Percentiles rank a stretch among this genome's conserved stretches.
These are phyloP conservation scores for Adansonia madagascariensis DNA, from an alignment of 441 rosid genomes.

Conservation along the genomic window DNA sequence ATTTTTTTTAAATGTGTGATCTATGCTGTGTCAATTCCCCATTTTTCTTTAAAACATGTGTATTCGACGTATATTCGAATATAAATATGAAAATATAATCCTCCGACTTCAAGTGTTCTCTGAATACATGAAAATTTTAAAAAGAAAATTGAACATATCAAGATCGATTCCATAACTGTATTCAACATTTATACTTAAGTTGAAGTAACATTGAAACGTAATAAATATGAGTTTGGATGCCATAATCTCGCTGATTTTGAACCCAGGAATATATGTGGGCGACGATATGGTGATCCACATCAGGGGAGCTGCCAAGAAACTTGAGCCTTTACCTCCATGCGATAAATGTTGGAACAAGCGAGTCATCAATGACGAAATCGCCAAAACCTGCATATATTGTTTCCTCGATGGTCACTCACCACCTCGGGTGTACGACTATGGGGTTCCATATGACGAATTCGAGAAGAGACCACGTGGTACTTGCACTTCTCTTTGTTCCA, in stretches of 20 bases:
- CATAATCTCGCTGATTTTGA: not conserved
- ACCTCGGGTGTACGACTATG: not conserved
- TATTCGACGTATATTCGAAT: too few relatives aligned
- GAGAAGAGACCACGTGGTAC: fast-evolving
- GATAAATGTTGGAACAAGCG: not conserved
- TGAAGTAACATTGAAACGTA: too few relatives aligned
- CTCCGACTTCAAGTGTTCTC: too few relatives aligned
- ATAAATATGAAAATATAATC: too few relatives aligned
- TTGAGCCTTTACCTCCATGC: not conserved
- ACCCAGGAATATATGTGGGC: conserved; percentile 14
- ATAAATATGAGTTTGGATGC: not conserved
- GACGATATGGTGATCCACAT: not conserved
- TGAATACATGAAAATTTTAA: too few relatives aligned
- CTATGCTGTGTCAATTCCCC: too few relatives aligned
- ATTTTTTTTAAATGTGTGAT: too few relatives aligned
- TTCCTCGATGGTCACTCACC: not conserved
- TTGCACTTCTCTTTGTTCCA: fast-evolving
- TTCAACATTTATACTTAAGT: too few relatives aligned
- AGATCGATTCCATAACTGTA: too few relatives aligned
- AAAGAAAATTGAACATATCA: too few relatives aligned
- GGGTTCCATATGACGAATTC: not conserved
- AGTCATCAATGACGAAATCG: not conserved
- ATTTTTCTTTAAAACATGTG: too few relatives aligned
- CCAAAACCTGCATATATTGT: not conserved
- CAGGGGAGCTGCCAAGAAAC: not conserved